Percentiles rank a stretch among this genome's conserved stretches.
phyloP scores from a whole-genome alignment of 164 flowering plant genomes.

The Dillenia turbinata region DNA sequence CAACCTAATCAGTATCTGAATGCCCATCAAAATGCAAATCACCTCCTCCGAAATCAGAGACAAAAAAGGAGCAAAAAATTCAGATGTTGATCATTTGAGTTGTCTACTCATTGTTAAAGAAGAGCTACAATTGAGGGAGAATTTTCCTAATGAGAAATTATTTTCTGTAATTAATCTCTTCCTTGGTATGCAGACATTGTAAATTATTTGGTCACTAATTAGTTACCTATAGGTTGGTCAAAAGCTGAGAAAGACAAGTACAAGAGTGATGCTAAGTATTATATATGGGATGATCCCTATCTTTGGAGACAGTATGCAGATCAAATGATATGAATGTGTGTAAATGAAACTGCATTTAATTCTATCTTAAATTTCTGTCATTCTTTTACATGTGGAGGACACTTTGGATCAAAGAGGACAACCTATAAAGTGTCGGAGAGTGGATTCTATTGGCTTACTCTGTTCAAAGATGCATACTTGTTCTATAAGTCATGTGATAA shows the following conservation, averaged over 20 bases:
- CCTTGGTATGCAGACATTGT: too few species aligned
- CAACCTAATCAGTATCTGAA: too few species aligned
- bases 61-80: not conserved
- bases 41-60: not conserved
- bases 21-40: too few species aligned
- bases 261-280: too few species aligned
- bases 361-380: slow-evolving; percentile 5
- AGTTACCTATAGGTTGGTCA: too few species aligned
- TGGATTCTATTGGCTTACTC: slow-evolving; percentile 3
- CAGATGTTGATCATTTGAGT: not conserved
- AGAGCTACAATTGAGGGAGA: too few species aligned
- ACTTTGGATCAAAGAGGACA: slow-evolving; percentile 1
- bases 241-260: too few species aligned
- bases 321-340: not conserved
- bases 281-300: too few species aligned
- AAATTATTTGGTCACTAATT: too few species aligned
- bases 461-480: not conserved
- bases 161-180: too few species aligned
- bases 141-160: too few species aligned
- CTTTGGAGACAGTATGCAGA: not conserved
- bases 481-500: not conserved
- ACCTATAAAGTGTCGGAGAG: not conserved
- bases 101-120: too few species aligned
- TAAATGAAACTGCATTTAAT: not conserved
- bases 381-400: slow-evolving; percentile 3